Conservation (phyloP, 331 rosid genomes). For the Spiraea crenata region DNA sequence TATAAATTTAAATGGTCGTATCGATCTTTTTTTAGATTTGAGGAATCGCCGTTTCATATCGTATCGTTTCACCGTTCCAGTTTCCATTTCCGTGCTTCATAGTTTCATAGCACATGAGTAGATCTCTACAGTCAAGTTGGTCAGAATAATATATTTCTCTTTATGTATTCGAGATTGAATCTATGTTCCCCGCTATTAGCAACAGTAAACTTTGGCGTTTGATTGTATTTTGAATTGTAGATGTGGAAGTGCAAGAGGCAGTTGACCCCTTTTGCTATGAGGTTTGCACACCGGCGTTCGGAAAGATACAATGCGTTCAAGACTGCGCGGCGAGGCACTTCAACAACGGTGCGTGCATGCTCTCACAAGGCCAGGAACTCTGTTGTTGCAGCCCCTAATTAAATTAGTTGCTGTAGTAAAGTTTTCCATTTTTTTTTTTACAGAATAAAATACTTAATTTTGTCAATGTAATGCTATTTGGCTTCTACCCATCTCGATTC, state of each 20-base stretch:
- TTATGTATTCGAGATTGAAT: too few species aligned
- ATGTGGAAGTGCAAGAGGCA: neutral
- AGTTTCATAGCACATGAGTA: too few species aligned
- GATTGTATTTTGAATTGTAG: neutral
- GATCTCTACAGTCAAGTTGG: too few species aligned
- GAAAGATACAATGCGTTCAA: neutral
- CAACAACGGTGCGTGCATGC: conserved; percentile 1
- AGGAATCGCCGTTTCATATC: too few species aligned
- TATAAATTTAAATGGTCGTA: too few species aligned
- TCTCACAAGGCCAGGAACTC: too few species aligned
- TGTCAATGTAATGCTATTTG: neutral
- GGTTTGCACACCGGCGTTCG: neutral
- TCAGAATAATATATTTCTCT: too few species aligned
- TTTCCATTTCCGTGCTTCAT: too few species aligned
- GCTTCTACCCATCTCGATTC: neutral
- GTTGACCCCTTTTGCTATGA: conserved; percentile 5
- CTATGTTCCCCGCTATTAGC: too few species aligned
- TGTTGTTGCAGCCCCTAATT: conserved; percentile 22
- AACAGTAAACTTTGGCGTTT: neutral
- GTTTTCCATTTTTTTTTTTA: neutral
- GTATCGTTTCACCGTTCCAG: too few species aligned
- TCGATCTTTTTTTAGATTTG: too few species aligned
- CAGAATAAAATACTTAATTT: neutral
- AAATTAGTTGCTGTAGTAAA: neutral
- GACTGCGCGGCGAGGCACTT: neutral